Conservation (phyloP, 2,329 filamentous ascomycete genomes). For the Hymenoscyphus fraxineus region DNA sequence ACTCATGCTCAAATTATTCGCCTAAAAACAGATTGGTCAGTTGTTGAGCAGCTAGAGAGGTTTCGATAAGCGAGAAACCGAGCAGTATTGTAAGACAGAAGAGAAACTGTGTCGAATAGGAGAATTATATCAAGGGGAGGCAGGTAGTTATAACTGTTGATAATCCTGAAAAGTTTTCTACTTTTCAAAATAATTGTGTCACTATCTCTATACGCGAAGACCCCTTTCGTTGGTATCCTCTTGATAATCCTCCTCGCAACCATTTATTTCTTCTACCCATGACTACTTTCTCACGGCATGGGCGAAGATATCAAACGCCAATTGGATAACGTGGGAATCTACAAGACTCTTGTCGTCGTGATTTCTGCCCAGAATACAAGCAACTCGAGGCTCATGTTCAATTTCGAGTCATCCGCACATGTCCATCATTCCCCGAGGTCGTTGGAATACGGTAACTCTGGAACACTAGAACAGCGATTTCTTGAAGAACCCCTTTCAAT, state of each 20-base stretch:
- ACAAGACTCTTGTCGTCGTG: background rate
- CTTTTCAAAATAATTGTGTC: background rate
- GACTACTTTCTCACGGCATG: background rate
- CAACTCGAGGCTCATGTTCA: background rate
- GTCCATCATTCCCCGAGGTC: background rate
- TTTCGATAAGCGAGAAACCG: background rate
- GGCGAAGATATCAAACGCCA: background rate
- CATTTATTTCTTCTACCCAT: background rate
- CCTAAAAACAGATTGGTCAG: background rate
- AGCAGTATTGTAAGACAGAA: background rate
- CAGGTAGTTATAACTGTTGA: background rate
- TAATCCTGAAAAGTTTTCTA: background rate
- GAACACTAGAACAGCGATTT: background rate
- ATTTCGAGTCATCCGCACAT: background rate
- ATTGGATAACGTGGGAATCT: background rate
- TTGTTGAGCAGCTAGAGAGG: background rate
- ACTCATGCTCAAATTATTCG: background rate
- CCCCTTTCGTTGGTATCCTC: background rate
- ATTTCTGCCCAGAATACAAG: background rate
- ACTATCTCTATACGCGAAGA: background rate
- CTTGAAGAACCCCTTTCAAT: background rate
- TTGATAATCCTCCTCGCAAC: background rate
- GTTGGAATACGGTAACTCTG: background rate
- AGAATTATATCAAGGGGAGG: background rate
- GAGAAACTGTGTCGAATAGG: background rate